Base-by-base conservation (phyloP, 306 rosid species). In the Cicer pinnatifidum region DNA sequence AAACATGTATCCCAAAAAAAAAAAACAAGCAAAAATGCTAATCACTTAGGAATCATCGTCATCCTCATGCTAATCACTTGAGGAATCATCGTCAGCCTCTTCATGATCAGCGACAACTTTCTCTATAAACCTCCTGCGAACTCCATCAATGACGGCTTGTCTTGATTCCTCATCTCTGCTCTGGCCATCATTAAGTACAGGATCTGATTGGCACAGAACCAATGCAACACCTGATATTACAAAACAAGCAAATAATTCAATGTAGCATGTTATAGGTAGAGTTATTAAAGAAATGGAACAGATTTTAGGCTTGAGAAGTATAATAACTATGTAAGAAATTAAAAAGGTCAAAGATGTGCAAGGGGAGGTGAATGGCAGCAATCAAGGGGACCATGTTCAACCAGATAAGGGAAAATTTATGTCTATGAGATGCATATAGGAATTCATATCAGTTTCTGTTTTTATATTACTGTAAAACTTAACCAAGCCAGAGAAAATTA, bases 161-260 rank as follows among this genome's bases (percentile, higher is more conserved):
- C 93, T 89, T 63, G 97, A 89, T 11, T 44, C 69, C 65, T 80
- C 97, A 15, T 83, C 75, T 56, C 81, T 84, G 64, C 82, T 79
- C 48, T 83, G 95, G 13, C 98, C 97, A 72, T 91, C 97, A 23
- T 87, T 86, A 8, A 94, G 96, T 1, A 91, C 97, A 43, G 97
- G 97, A 79, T 89, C 92, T 44, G 96, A 89, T 69, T 91, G 91
- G 82, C 98, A 94, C 60, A 94, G 88, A 39, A 94, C 87, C 80
- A 94, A 81, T 65, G 98, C 97, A 82, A 89, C 96, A 71, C 96
- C 97, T 91, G 75, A 52, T 20, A 77, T 78, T 60, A 58, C 78
- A 85, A 40, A 77, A 20, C 67, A 67, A 3, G 57, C 17, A 78
- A 68, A 66, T 3, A 66, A 64, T 72, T 69, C 57, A 72, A 2